Percentiles rank a stretch among this genome's conserved stretches.
Evolutionary conservation across 805 yeast genomes (phyloP).

Genomic region (Metschnikowia rubicola): DNA sequence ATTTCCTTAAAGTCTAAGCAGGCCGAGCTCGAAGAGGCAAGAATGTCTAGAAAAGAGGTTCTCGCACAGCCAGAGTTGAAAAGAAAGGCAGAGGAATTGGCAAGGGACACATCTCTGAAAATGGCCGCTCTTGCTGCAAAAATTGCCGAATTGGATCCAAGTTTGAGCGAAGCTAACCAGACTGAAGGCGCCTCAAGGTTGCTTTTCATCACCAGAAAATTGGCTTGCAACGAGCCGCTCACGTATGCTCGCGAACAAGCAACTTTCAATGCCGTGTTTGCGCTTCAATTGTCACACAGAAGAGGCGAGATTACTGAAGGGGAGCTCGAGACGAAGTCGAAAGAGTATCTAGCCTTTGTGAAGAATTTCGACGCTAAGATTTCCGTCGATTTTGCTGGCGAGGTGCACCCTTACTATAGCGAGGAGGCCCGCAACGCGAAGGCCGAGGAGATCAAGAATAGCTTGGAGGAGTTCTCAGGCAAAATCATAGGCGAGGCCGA

Average conservation of each 20-base stretch:
- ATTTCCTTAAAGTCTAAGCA: constrained; percentile 47
- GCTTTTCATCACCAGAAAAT: constrained; percentile 41
- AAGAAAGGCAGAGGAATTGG: constrained; percentile 36
- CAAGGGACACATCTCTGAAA: constrained; percentile 32
- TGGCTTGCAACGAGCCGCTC: constrained; percentile 55
- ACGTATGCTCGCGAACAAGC: constrained; percentile 60
- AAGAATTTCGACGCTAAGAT: constrained; percentile 36
- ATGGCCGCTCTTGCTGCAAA: constrained; percentile 15
- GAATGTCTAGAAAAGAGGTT: constrained; percentile 65
- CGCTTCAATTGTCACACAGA: constrained; percentile 38
- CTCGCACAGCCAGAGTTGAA: constrained; percentile 52
- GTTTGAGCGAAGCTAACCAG: constrained; percentile 25
- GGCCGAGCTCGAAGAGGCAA: constrained; percentile 57
- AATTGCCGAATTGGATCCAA: constrained; percentile 27
- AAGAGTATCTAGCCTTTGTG: constrained; percentile 37
- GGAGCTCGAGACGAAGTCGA: constrained; percentile 20
- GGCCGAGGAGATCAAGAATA: constrained; percentile 19
- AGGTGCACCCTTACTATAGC: constrained; percentile 38
- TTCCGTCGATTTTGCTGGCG: constrained; percentile 45
- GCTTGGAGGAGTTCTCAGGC: constrained; percentile 22
- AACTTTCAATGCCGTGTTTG: constrained; percentile 47
- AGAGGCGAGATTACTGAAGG: constrained; percentile 33
- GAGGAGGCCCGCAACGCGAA: constrained; percentile 24
- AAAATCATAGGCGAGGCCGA: constrained; percentile 33
- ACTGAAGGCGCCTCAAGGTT: constrained; percentile 50